phyloP scores from a whole-genome alignment of 495 filamentous ascomycete species.

The Xylaria cubensis region DNA sequence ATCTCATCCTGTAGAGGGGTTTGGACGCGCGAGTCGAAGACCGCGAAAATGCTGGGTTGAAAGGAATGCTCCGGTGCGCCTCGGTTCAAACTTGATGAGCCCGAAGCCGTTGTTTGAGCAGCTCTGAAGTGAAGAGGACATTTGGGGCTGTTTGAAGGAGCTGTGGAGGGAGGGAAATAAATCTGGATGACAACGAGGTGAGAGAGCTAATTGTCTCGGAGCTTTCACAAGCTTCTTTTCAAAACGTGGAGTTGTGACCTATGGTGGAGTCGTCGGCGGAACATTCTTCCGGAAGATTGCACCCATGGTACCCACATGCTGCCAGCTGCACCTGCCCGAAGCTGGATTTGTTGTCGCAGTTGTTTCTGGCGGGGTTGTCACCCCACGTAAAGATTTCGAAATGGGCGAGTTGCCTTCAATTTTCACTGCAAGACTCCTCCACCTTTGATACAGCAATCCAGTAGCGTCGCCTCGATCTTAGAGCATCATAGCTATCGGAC shows the following conservation, averaged over 20 bases:
- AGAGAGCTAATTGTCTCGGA: conserved; percentile 28
- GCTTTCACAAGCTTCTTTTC: conserved; percentile 20
- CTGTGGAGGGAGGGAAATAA: conserved; percentile 9
- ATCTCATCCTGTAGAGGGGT: conserved; percentile 21
- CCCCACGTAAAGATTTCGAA: conserved; percentile 35
- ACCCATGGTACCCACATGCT: no score
- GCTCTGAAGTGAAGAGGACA: conserved; percentile 34
- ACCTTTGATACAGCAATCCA: conserved; percentile 22
- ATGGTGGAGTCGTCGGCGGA: conserved; percentile 27
- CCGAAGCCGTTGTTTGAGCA: conserved; percentile 22
- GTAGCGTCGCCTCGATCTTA: conserved; percentile 17
- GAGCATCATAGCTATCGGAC: conserved; percentile 2
- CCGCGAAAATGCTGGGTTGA: neutral
- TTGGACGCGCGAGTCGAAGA: neutral
- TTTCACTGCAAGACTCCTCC: conserved; percentile 29
- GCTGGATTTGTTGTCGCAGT: neutral
- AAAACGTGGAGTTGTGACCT: conserved; percentile 21
- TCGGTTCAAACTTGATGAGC: conserved; percentile 16
- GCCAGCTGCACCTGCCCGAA: no score
- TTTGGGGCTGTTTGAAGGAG: conserved; percentile 28
- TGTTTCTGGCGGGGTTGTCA: conserved; percentile 31
- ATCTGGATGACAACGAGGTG: conserved; percentile 25
- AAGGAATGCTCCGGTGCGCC: neutral
- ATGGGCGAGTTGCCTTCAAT: conserved; percentile 27
- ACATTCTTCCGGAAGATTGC: conserved; percentile 17